Percentiles rank a stretch among this genome's conserved stretches.
Conservation (phyloP, 495 filamentous ascomycete species). For the Podospora tetraspora region DNA sequence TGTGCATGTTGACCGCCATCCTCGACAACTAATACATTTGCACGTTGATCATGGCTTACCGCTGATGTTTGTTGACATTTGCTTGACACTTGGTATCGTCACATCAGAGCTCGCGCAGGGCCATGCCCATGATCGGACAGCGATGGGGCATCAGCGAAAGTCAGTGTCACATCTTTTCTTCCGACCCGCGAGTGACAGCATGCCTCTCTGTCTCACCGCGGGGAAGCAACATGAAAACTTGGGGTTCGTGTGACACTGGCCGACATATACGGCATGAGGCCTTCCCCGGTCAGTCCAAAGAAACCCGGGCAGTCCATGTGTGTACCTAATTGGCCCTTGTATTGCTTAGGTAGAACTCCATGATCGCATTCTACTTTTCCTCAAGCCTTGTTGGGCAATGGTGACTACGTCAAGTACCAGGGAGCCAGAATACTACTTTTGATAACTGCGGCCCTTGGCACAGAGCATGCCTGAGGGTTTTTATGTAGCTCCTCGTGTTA, state of each 20-base stretch:
- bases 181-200: background rate
- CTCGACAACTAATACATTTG: background rate
- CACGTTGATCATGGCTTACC: no score
- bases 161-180: background rate
- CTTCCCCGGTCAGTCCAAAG: background rate
- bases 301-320: no score
- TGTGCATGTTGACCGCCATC: background rate
- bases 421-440: no score
- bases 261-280: background rate
- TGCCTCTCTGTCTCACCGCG: background rate
- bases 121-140: no score
- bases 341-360: background rate
- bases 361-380: background rate
- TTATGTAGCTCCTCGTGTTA: background rate
- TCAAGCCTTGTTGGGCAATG: background rate
- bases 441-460: no score
- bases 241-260: background rate
- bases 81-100: no score
- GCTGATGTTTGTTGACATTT: background rate
- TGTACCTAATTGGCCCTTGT: background rate
- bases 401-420: no score
- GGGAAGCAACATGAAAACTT: background rate
- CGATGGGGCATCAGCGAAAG: background rate
- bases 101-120: no score
- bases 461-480: background rate